Evolutionary conservation across 202 grass and related monocot species (phyloP).

Genomic region (Hordeum pubiflorum): DNA sequence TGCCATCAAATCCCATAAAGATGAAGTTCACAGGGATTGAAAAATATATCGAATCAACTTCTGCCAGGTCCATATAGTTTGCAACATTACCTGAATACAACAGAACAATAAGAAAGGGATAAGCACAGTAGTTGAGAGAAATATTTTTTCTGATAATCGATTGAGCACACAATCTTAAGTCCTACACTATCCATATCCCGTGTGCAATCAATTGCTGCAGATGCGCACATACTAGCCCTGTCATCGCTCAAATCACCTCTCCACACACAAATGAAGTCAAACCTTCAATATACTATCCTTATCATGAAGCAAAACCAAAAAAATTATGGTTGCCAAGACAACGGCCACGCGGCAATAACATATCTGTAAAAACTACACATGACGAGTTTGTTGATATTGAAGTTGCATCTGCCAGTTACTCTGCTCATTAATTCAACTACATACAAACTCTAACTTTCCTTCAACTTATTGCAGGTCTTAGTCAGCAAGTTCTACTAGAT

Average conservation of each 20-base stretch:
- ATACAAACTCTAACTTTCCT: not conserved
- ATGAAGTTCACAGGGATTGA: conserved; percentile 93
- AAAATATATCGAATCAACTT: conserved; percentile 87
- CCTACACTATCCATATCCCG: not conserved
- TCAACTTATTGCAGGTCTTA: not conserved
- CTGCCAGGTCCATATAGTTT: conserved; percentile 65
- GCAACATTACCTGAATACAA: conserved; percentile 62
- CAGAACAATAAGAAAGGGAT: conserved; percentile 17
- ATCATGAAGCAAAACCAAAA: not conserved
- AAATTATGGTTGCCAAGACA: not conserved
- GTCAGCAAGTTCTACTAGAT: not conserved
- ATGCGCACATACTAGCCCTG: not conserved
- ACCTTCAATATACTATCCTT: not conserved
- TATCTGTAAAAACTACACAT: not conserved
- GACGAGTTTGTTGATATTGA: not conserved
- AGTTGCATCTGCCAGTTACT: not conserved
- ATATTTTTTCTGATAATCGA: not conserved
- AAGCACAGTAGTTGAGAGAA: not conserved
- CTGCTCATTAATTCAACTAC: not conserved
- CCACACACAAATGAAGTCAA: not conserved
- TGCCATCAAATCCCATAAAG: conserved; percentile 97
- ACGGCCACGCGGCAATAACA: not conserved
- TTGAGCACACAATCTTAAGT: conserved; percentile 15
- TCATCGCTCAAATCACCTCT: not conserved
- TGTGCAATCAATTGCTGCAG: not conserved